Base-by-base conservation (phyloP, 1,284 basidiomycete genomes). In the Mycena sp. region DNA sequence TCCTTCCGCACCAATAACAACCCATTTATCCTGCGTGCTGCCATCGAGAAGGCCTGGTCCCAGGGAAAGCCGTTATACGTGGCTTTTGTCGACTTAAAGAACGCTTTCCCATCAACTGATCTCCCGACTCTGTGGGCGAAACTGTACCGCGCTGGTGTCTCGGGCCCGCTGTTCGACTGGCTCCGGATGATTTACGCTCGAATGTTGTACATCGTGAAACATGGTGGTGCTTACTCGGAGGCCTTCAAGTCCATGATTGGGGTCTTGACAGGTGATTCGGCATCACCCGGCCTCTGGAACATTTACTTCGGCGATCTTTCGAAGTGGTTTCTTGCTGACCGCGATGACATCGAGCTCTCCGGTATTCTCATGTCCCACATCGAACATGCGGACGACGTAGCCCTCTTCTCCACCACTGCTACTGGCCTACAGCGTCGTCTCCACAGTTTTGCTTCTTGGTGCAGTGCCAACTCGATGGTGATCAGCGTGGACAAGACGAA, bases 281-380 rank as follows among this genome's bases (percentile, higher is more conserved):
- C 73, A 0, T 78, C 77, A 0, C 77, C 77, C 0, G 68, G 69
- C 1, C 68, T 80, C 1, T 80, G 76, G 76, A 74, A 70, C 35
- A 61, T 79, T 0, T 79, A 71, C 67, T 57, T 80, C n/a, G 53
- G 73, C 0, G 75, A 77, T 64, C 30, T 67, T 3, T n/a, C n/a
- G 35, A 74, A 45, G 35, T 73, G 25, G 69, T 52, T 56, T 25
- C 52, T 37, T 7, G 19, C 44, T 19, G 56, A 70, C 44, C 14
- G 29, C 1, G 70, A 68, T 30, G 73, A 77, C 57, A 30, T 72
- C 4, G 0, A 55, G 5, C 61, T 79, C 1, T 52, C 19, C 11
- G 70, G 67, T 2, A 28, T 44, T 2, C 38, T 32, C 0, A 63
- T 78, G 17, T 70, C 73, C 3, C n/a, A n/a, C n/a, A n/a, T n/a